These are phyloP conservation scores for Calycina marina DNA, from an alignment of 2,329 filamentous ascomycete genomes.

Conservation along the genomic window DNA sequence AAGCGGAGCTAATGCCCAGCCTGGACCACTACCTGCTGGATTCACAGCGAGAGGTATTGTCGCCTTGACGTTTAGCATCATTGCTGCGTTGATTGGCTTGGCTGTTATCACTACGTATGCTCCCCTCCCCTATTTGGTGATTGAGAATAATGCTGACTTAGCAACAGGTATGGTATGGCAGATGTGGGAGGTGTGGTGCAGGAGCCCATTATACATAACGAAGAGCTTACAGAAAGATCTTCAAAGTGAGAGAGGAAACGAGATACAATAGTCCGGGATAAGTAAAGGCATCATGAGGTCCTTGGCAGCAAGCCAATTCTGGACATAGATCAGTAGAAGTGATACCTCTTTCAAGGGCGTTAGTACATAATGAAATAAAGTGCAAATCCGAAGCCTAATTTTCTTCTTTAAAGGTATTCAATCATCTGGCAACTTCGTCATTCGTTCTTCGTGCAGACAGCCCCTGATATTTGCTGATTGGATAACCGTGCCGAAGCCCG, in stretches of 20 bases:
- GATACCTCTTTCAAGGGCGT: too few relatives aligned
- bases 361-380: background rate
- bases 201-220: background rate
- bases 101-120: slow-evolving; percentile 18
- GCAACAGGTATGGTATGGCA: slow-evolving; percentile 17
- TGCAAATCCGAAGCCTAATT: background rate
- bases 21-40: slow-evolving; percentile 15
- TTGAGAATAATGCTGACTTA: slow-evolving; percentile 2
- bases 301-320: too few relatives aligned
- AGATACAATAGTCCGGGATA: too few relatives aligned
- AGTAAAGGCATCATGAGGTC: too few relatives aligned
- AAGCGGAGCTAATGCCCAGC: slow-evolving; percentile 28
- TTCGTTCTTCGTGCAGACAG: background rate
- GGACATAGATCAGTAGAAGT: too few relatives aligned
- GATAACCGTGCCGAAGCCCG: too few relatives aligned
- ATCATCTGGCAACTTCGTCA: background rate
- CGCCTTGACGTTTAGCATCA: slow-evolving; percentile 18
- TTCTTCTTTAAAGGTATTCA: background rate
- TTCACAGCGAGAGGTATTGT: slow-evolving; percentile 21
- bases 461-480: background rate
- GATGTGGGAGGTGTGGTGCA: slow-evolving; percentile 17
- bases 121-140: background rate
- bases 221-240: too few relatives aligned
- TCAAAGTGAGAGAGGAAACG: too few relatives aligned
- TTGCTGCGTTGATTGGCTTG: slow-evolving; percentile 18